Conservation (phyloP, 2,329 filamentous ascomycete species). For the Kalmusia sp. region DNA sequence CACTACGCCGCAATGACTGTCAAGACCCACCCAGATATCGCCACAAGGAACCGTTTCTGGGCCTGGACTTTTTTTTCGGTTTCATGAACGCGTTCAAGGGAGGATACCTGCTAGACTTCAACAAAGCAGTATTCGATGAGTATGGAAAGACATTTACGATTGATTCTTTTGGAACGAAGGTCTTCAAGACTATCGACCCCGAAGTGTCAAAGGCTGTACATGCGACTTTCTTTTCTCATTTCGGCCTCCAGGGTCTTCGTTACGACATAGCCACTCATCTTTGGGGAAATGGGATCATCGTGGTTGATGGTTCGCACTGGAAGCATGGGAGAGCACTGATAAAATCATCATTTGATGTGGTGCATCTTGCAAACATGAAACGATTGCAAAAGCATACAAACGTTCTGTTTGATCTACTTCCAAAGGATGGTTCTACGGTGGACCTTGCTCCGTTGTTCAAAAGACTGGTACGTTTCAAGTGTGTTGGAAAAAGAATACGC, state of each 20-base stretch:
- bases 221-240: conserved; percentile 10
- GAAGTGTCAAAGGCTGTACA: conserved; percentile 17
- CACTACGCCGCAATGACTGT: conserved; percentile 9
- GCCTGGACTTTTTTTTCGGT: conserved; percentile 24
- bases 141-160: conserved; percentile 17
- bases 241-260: conserved; percentile 1
- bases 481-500: background rate
- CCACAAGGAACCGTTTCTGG: conserved; percentile 27
- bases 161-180: conserved; percentile 9
- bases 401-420: conserved; percentile 25
- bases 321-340: conserved; percentile 9
- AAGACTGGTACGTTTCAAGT: conserved; percentile 13
- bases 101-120: conserved; percentile 11
- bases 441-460: conserved; percentile 37
- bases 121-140: conserved; percentile 5
- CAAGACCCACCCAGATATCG: conserved; percentile 19
- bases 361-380: conserved; percentile 9
- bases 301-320: conserved; percentile 6
- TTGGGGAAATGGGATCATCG: conserved; percentile 10
- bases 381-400: conserved; percentile 20
- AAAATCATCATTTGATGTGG: conserved; percentile 4
- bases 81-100: conserved; percentile 21
- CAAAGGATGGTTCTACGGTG: conserved; percentile 25
- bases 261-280: background rate
- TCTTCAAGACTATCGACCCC: conserved; percentile 15